A percentile compares a stretch with the other conserved stretches of the same genome.
phyloP scores from a whole-genome alignment of 73 alveolate species.

The Paramecium sonneborni region DNA sequence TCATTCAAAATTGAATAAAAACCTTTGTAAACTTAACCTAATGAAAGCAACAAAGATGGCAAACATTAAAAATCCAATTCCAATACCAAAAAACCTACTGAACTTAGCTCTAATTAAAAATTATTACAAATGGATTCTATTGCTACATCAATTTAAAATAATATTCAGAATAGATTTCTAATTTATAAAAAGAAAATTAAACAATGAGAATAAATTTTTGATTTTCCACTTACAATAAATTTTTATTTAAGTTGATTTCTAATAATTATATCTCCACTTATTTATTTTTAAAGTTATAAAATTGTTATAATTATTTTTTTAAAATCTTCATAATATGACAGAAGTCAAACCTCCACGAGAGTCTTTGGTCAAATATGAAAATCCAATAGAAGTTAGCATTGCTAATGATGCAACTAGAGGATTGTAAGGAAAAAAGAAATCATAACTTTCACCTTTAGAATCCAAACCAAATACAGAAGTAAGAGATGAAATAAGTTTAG shows the following conservation, averaged over 20 bases:
- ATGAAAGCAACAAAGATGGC: background rate
- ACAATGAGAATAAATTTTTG: background rate
- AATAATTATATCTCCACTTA: background rate
- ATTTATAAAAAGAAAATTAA: background rate
- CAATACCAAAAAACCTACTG: background rate
- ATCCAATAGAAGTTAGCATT: constrained; percentile 71
- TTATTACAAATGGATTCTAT: background rate
- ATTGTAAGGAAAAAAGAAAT: constrained; percentile 72
- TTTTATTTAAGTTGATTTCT: no score
- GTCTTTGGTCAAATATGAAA: constrained; percentile 82
- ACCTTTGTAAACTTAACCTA: background rate
- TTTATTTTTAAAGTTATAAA: background rate
- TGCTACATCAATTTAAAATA: background rate
- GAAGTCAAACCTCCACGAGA: constrained; percentile 77
- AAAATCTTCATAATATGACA: background rate
- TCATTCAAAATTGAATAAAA: background rate
- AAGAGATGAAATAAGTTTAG: background rate
- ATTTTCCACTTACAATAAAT: background rate
- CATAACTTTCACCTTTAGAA: constrained; percentile 91
- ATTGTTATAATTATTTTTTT: background rate
- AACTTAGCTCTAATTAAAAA: background rate
- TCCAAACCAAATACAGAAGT: constrained; percentile 90
- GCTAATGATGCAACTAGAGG: constrained; percentile 49
- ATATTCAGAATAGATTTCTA: background rate
- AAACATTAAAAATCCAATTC: background rate